Conservation (phyloP, 2,329 filamentous ascomycete species). For the Colletotrichum euphorbiae region DNA sequence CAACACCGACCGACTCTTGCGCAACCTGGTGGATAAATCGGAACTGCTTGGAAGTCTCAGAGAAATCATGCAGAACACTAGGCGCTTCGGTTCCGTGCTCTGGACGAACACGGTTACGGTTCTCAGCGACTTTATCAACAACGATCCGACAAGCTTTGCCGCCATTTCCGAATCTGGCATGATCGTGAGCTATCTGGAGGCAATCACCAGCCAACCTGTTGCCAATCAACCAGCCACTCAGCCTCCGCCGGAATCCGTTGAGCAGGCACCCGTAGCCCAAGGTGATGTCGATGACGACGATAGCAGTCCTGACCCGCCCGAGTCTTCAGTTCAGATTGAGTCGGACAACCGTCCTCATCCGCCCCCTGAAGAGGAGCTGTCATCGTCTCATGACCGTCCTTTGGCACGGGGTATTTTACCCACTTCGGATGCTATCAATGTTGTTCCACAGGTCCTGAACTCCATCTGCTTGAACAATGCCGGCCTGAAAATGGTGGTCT, state of each 20-base stretch:
- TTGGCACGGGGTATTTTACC: constrained; percentile 82
- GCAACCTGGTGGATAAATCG: constrained; percentile 94
- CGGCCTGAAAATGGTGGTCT: constrained; percentile 88
- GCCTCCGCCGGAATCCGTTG: constrained; percentile 43
- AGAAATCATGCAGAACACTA: constrained; percentile 82
- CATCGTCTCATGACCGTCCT: constrained; percentile 46
- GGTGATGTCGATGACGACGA: constrained; percentile 45
- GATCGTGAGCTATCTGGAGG: constrained; percentile 85
- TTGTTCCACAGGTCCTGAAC: constrained; percentile 88
- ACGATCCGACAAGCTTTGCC: constrained; percentile 96
- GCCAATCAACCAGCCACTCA: constrained; percentile 49
- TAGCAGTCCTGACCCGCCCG: constrained; percentile 54
- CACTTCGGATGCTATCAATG: constrained; percentile 88
- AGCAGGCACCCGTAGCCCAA: constrained; percentile 38
- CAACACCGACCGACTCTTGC: constrained; percentile 88
- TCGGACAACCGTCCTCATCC: constrained; percentile 62
- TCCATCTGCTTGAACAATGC: constrained; percentile 92
- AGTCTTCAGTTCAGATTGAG: constrained; percentile 53
- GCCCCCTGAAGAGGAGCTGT: constrained; percentile 62
- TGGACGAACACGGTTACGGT: constrained; percentile 96
- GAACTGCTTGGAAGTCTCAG: constrained; percentile 83
- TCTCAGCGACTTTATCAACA: constrained; percentile 96
- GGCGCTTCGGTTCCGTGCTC: constrained; percentile 87
- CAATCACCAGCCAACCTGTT: constrained; percentile 72
- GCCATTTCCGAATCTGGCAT: constrained; percentile 95